Percentiles rank a stretch among this genome's conserved stretches.
These are phyloP conservation scores for Ophiostoma montium DNA, from an alignment of 2,329 filamentous ascomycete species.

Conservation along the genomic window DNA sequence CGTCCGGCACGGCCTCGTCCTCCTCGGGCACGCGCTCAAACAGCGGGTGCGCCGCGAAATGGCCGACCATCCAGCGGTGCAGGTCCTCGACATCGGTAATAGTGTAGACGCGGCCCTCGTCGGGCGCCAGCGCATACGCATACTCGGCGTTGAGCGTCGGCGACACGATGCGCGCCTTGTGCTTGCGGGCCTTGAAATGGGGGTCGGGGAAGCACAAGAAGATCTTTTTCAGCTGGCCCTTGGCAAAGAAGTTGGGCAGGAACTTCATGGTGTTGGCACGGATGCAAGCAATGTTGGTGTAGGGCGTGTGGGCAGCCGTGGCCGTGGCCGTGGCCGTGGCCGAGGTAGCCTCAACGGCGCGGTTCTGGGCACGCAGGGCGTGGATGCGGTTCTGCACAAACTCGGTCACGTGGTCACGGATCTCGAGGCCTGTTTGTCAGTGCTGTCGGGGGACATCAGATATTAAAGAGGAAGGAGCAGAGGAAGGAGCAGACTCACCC, in stretches of 20 bases:
- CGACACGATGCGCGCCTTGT: slow-evolving; percentile 91
- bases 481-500: slow-evolving; percentile 32
- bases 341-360: not conserved
- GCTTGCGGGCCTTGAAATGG: slow-evolving; percentile 94
- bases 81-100: slow-evolving; percentile 96
- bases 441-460: too few species aligned
- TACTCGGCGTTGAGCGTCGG: slow-evolving; percentile 84
- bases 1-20: slow-evolving; percentile 42
- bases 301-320: slow-evolving; percentile 28
- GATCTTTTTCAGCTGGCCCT: slow-evolving; percentile 69
- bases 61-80: slow-evolving; percentile 82
- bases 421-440: slow-evolving; percentile 61
- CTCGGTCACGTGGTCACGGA: slow-evolving; percentile 76
- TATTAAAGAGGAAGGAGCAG: not conserved
- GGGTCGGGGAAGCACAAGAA: slow-evolving; percentile 98
- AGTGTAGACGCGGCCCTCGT: slow-evolving; percentile 71
- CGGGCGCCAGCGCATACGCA: slow-evolving; percentile 69
- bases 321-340: not conserved
- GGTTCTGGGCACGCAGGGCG: slow-evolving; percentile 58
- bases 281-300: slow-evolving; percentile 79
- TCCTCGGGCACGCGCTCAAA: slow-evolving; percentile 58
- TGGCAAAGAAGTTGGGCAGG: slow-evolving; percentile 89
- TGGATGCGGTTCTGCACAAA: slow-evolving; percentile 81
- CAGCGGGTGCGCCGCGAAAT: slow-evolving; percentile 63
- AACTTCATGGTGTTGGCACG: slow-evolving; percentile 98